A percentile compares a stretch with the other conserved stretches of the same genome.
These are phyloP conservation scores for Pseudonitzschia multistriata DNA, from an alignment of 108 stramenopile species.

Conservation along the genomic window DNA sequence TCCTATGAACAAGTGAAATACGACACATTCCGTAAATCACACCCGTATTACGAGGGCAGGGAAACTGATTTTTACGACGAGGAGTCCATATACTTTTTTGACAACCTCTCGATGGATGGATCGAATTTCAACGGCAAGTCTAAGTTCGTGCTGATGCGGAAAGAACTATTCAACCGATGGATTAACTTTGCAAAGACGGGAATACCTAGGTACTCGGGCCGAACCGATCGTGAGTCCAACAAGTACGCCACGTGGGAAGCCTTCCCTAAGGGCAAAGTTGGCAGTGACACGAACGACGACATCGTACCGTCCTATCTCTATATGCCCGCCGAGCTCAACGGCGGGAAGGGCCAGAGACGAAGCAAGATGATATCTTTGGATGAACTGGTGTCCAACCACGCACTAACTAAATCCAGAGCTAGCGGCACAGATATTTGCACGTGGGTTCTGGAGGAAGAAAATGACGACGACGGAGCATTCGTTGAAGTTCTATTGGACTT, in stretches of 20 bases:
- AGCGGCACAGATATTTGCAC: not conserved
- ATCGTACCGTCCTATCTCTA: not conserved
- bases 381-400: not conserved
- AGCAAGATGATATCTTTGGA: not conserved
- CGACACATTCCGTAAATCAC: too few relatives aligned
- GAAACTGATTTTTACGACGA: not conserved
- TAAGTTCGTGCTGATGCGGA: not conserved
- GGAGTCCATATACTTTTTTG: not conserved
- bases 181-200: conserved; percentile 4
- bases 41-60: too few relatives aligned
- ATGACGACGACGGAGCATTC: not conserved
- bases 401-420: not conserved
- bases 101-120: not conserved
- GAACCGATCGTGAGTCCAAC: not conserved
- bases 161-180: conserved; percentile 2
- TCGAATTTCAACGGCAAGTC: not conserved
- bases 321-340: not conserved
- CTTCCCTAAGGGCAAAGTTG: not conserved
- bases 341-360: not conserved
- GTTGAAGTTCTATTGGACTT: not conserved
- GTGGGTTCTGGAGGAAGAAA: not conserved
- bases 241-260: not conserved
- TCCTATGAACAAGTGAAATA: too few relatives aligned
- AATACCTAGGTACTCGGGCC: not conserved
- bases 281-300: not conserved